Conservation (phyloP, 768 basidiomycete species). For the Rubroboletus satanas region DNA sequence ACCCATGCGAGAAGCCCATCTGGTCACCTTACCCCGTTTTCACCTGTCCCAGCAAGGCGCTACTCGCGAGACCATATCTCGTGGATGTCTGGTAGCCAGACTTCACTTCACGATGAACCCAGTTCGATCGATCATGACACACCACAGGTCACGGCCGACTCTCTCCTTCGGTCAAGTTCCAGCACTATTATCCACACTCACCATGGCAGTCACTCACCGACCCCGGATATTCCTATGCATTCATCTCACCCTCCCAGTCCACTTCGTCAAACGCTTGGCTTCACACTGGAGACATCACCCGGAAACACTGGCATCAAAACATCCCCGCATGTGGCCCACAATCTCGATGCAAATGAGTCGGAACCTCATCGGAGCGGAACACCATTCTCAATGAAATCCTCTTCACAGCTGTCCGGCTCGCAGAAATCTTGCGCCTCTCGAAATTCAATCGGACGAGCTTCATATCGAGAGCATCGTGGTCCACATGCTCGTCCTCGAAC, state of each 20-base stretch:
- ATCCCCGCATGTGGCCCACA: not conserved
- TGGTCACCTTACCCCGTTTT: conserved; percentile 17
- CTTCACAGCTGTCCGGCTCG: conserved; percentile 15
- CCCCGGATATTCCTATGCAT: not conserved
- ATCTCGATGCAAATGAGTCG: not conserved
- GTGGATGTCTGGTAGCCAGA: conserved; percentile 8
- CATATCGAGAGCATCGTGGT: conserved; percentile 22
- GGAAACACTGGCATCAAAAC: not conserved
- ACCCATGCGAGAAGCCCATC: conserved; percentile 12
- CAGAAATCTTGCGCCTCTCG: conserved; percentile 12
- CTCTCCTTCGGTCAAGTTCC: conserved; percentile 1
- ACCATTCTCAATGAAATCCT: conserved; percentile 13
- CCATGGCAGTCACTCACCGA: not conserved
- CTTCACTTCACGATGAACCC: conserved; percentile 19
- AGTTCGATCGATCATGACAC: not conserved
- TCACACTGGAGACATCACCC: not conserved
- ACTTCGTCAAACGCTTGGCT: not conserved
- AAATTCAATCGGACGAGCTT: conserved; percentile 19
- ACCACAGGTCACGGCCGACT: not conserved
- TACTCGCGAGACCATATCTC: conserved; percentile 6
- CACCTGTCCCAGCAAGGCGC: conserved; percentile 12
- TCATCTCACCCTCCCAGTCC: conserved; percentile 1
- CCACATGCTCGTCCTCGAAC: conserved; percentile 9
- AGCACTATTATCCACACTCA: not conserved
- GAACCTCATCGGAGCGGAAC: conserved; percentile 8